Percentiles rank a stretch among this genome's conserved stretches.
Conservation (phyloP, 2,329 filamentous ascomycete species). For the Bipolaris oryzae region DNA sequence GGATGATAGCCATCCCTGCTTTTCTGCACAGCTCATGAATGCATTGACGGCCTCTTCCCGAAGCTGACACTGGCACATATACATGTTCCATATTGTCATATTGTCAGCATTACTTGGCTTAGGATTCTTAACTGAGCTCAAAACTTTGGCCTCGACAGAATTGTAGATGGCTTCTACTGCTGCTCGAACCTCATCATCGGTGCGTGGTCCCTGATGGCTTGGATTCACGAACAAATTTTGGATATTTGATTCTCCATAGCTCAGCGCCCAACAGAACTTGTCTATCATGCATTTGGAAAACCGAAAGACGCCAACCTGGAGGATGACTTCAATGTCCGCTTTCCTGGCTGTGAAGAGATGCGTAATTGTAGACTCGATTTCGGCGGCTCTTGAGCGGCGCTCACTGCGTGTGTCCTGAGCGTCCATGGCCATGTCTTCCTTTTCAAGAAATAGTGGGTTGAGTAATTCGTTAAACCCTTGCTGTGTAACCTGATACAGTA, state of each 20-base stretch:
- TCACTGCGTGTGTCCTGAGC: slow-evolving; percentile 55
- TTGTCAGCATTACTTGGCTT: slow-evolving; percentile 18
- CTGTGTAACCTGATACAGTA: slow-evolving; percentile 89
- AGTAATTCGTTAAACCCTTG: slow-evolving; percentile 93
- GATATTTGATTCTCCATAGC: slow-evolving; percentile 7
- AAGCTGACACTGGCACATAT: slow-evolving; percentile 31
- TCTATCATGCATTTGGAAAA: slow-evolving; percentile 37
- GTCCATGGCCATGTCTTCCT: slow-evolving; percentile 76
- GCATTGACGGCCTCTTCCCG: slow-evolving; percentile 26
- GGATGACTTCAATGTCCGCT: slow-evolving; percentile 23
- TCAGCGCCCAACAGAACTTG: slow-evolving; percentile 22
- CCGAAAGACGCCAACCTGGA: slow-evolving; percentile 32
- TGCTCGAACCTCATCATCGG: slow-evolving; percentile 7
- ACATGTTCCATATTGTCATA: slow-evolving; percentile 31
- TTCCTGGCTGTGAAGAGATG: slow-evolving; percentile 22
- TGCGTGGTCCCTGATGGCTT: slow-evolving; percentile 6
- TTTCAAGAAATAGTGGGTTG: slow-evolving; percentile 80
- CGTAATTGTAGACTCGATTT: slow-evolving; percentile 28
- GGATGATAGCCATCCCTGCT: slow-evolving; percentile 25
- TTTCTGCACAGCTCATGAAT: slow-evolving; percentile 18
- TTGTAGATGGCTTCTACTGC: slow-evolving; percentile 20
- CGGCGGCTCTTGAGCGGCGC: slow-evolving; percentile 29
- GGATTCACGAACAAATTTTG: slow-evolving; percentile 15
- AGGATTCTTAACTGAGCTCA: slow-evolving; percentile 15
- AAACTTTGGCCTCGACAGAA: slow-evolving; percentile 24